A percentile compares a stretch with the other conserved stretches of the same genome.
phyloP scores from a whole-genome alignment of 129 eudicot genomes.

The Pittosporum tobira region DNA sequence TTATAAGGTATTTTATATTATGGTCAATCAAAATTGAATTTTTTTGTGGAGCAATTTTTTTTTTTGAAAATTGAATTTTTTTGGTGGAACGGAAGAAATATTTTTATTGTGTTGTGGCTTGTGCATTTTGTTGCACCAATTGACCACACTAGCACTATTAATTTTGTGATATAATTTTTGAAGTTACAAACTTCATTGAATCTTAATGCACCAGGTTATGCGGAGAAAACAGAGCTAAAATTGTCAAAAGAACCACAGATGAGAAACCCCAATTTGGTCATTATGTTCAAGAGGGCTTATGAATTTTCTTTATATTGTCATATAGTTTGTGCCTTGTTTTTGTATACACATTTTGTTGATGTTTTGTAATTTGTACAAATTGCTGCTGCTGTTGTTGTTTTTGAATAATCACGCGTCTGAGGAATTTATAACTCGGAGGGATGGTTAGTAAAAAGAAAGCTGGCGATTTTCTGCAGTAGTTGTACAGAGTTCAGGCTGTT shows the following conservation, averaged over 20 bases:
- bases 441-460: conserved; percentile 32
- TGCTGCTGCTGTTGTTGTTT: conserved; percentile 14
- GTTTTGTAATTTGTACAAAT: conserved; percentile 5
- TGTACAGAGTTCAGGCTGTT: conserved; percentile 45
- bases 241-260: conserved; percentile 19
- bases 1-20: no score
- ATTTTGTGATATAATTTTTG: neutral
- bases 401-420: conserved; percentile 18
- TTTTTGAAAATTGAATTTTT: no score
- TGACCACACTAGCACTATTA: neutral
- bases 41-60: no score
- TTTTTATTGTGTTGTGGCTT: conserved; percentile 4
- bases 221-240: conserved; percentile 17
- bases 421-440: conserved; percentile 40
- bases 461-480: conserved; percentile 41
- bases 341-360: neutral
- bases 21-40: no score
- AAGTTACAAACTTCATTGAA: conserved; percentile 31
- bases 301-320: conserved; percentile 13
- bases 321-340: conserved; percentile 16
- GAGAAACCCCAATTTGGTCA: conserved; percentile 50
- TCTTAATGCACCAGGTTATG: conserved; percentile 19
- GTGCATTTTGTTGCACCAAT: conserved; percentile 17
- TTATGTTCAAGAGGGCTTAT: conserved; percentile 30
- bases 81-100: no score